phyloP scores from a whole-genome alignment of 805 yeast species.

The Candida caryicola region DNA sequence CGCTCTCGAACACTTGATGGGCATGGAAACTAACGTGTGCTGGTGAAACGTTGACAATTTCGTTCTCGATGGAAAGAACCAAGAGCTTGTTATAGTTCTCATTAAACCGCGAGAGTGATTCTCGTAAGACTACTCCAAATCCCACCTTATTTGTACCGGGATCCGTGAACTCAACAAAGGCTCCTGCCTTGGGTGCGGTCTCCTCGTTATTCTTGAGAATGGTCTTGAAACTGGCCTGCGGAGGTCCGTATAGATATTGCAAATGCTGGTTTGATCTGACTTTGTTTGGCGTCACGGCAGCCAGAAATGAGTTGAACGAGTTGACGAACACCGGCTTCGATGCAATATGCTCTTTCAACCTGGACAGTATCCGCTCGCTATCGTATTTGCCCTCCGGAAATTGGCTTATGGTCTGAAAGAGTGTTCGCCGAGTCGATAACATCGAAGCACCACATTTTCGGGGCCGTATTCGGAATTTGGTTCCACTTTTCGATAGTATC shows the following conservation, averaged over 20 bases:
- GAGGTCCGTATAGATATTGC: neutral
- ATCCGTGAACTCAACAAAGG: constrained; percentile 36
- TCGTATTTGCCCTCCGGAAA: constrained; percentile 7
- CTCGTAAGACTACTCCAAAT: constrained; percentile 39
- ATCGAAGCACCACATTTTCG: no score
- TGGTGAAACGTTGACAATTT: constrained; percentile 24
- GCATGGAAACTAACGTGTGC: constrained; percentile 30
- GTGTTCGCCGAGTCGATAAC: no score
- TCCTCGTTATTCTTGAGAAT: constrained; percentile 15
- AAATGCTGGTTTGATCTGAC: neutral
- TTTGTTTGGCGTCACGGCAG: neutral
- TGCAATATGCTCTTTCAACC: constrained; percentile 6
- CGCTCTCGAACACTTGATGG: constrained; percentile 22
- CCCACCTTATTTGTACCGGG: constrained; percentile 12
- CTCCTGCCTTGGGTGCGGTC: constrained; percentile 29
- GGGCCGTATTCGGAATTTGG: neutral
- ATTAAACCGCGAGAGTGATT: constrained; percentile 31
- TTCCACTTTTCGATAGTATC: neutral
- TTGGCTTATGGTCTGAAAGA: no score
- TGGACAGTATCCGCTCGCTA: constrained; percentile 4
- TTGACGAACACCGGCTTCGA: constrained; percentile 5
- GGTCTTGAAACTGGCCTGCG: constrained; percentile 11
- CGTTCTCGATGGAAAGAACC: constrained; percentile 34
- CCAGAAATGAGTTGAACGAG: constrained; percentile 6
- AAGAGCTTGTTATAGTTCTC: constrained; percentile 28